phyloP scores from a whole-genome alignment of 768 basidiomycete genomes.

The Trametopsis cervina region DNA sequence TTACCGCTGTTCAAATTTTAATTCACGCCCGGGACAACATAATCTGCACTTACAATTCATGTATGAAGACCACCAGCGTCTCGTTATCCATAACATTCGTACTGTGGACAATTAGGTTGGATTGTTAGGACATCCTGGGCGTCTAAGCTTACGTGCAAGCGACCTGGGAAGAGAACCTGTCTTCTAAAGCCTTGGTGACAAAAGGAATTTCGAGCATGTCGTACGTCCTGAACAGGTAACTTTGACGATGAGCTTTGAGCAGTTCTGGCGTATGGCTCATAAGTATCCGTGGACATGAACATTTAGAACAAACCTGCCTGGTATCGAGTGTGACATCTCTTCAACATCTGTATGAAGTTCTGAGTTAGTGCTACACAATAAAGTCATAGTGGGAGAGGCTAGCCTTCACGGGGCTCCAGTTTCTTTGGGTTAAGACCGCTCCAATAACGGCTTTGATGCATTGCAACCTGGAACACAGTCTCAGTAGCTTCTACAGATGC shows the following conservation, averaged over 20 bases:
- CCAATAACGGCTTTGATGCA: constrained; percentile 89
- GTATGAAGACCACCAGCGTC: constrained; percentile 80
- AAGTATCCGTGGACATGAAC: neutral
- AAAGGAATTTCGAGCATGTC: constrained; percentile 80
- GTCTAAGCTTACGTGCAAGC: constrained; percentile 72
- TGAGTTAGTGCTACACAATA: no score
- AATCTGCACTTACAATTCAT: constrained; percentile 75
- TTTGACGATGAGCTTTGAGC: constrained; percentile 83
- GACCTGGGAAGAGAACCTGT: constrained; percentile 73
- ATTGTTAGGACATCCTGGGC: neutral
- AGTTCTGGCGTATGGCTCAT: constrained; percentile 46
- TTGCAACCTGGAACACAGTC: constrained; percentile 83
- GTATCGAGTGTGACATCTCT: constrained; percentile 57
- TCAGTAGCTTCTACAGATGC: constrained; percentile 82
- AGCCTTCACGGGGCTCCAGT: constrained; percentile 79
- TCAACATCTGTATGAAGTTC: constrained; percentile 42
- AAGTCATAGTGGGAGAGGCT: no score
- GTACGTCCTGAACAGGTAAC: constrained; percentile 70
- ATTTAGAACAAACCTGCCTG: constrained; percentile 38
- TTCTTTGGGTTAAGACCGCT: constrained; percentile 76
- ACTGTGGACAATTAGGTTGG: constrained; percentile 30
- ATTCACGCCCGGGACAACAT: constrained; percentile 1
- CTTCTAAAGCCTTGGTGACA: constrained; percentile 55
- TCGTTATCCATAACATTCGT: constrained; percentile 70
- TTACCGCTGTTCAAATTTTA: constrained; percentile 58